Conservation (phyloP, 495 filamentous ascomycete genomes). For the Neurospora sp. region DNA sequence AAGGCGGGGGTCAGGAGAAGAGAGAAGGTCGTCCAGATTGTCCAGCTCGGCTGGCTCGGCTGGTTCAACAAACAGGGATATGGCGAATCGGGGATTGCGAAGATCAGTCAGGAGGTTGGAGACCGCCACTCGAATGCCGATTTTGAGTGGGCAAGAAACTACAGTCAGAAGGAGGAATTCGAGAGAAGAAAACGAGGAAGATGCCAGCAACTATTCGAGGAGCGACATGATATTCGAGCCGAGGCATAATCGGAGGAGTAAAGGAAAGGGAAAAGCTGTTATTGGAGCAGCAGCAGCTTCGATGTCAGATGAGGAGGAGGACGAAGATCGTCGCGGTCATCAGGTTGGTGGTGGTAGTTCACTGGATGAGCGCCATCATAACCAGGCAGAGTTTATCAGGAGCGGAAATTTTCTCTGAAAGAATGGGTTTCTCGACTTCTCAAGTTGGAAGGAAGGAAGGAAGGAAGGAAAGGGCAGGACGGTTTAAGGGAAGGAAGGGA, state of each 20-base stretch:
- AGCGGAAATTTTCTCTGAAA: not conserved
- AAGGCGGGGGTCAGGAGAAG: not conserved
- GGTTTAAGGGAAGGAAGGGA: not conserved
- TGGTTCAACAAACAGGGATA: not conserved
- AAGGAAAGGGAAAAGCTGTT: not conserved
- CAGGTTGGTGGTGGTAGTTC: not conserved
- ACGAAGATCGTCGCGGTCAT: not conserved
- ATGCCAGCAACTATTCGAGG: not conserved
- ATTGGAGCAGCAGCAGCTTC: not conserved
- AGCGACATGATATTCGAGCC: not conserved
- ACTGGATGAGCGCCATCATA: not conserved
- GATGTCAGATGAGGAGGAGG: not conserved
- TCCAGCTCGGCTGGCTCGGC: constrained; percentile 4
- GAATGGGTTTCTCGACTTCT: not conserved
- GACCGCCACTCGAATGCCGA: not conserved
- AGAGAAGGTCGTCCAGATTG: not conserved
- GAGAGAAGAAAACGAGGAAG: not conserved
- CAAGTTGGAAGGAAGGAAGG: not conserved
- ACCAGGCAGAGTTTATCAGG: not conserved
- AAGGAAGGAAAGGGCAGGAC: not conserved
- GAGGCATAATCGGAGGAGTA: not conserved
- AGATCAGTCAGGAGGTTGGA: not conserved
- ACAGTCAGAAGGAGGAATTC: not conserved
- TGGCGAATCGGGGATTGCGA: not conserved
- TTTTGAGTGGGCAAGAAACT: not conserved